phyloP scores from a whole-genome alignment of 352 stramenopile species.

The Thraustochytrium striatum region DNA sequence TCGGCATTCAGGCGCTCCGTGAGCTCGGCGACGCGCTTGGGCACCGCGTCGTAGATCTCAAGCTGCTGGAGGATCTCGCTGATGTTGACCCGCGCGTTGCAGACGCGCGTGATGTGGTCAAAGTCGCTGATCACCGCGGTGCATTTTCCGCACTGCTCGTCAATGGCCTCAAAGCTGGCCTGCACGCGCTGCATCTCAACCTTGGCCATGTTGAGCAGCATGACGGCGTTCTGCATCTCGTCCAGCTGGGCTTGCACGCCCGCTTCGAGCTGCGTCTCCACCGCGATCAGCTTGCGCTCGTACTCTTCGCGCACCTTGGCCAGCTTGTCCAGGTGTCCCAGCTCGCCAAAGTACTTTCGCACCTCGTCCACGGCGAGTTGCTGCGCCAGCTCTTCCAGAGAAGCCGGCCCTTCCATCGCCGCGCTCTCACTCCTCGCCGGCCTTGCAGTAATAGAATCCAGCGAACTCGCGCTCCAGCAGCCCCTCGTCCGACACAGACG shows the following conservation, averaged over 20 bases:
- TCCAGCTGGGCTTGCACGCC: conserved; percentile 39
- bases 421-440: background rate
- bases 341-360: background rate
- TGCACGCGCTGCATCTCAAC: conserved; percentile 30
- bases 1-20: background rate
- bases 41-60: conserved; percentile 40
- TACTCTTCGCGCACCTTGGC: conserved; percentile 36
- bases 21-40: conserved; percentile 19
- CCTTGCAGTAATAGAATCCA: conserved; percentile 39
- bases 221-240: conserved; percentile 37
- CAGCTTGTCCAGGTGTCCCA: conserved; percentile 8
- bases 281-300: conserved; percentile 2
- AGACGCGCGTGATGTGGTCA: conserved; percentile 20
- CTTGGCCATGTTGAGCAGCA: conserved; percentile 22
- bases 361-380: conserved; percentile 11
- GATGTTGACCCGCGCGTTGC: conserved; percentile 27
- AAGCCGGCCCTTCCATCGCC: background rate
- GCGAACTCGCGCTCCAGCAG: background rate
- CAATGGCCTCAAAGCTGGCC: conserved; percentile 16
- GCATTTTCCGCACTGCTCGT: background rate
- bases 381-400: conserved; percentile 10
- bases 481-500: background rate
- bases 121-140: conserved; percentile 22
- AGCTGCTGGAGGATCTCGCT: conserved; percentile 41
- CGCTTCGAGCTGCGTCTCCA: conserved; percentile 33